Percentiles rank a stretch among this genome's conserved stretches.
Evolutionary conservation across 2,329 filamentous ascomycete species (phyloP).

Genomic region (Calonectria pseudoreteaudii): DNA sequence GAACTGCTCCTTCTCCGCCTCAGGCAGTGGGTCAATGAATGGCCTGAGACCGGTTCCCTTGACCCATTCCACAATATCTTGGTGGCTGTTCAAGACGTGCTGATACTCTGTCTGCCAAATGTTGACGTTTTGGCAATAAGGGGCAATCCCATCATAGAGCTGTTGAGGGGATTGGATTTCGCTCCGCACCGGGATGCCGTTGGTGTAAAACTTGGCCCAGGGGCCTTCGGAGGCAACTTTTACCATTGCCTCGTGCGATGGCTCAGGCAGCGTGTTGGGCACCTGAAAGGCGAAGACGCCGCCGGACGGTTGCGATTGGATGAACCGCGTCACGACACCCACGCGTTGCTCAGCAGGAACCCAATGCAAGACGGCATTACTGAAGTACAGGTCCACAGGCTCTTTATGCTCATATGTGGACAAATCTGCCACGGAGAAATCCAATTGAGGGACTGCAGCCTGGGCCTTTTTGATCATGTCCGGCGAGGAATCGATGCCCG

Average conservation of each 20-base stretch:
- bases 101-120: conserved; percentile 67
- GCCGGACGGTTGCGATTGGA: conserved; percentile 54
- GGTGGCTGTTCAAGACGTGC: conserved; percentile 61
- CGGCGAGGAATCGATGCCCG: conserved; percentile 65
- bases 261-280: conserved; percentile 60
- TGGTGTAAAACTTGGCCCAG: conserved; percentile 49
- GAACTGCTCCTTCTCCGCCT: conserved; percentile 56
- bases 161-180: conserved; percentile 59
- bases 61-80: conserved; percentile 70
- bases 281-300: conserved; percentile 66
- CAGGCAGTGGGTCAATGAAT: conserved; percentile 60
- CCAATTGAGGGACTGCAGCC: conserved; percentile 50
- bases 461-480: conserved; percentile 67
- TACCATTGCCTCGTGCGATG: conserved; percentile 62
- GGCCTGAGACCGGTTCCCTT: conserved; percentile 68
- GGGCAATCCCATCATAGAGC: conserved; percentile 62
- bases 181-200: conserved; percentile 55
- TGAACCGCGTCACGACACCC: conserved; percentile 55
- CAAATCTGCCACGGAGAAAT: conserved; percentile 62
- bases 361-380: conserved; percentile 72
- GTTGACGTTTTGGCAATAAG: conserved; percentile 56
- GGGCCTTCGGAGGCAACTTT: conserved; percentile 51
- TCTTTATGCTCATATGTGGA: conserved; percentile 49
- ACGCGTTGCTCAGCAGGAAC: conserved; percentile 57
- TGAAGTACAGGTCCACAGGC: conserved; percentile 60